A percentile compares a stretch with the other conserved stretches of the same genome.
Evolutionary conservation across 805 yeast genomes (phyloP).

Genomic region (Candida sanyiensis): DNA sequence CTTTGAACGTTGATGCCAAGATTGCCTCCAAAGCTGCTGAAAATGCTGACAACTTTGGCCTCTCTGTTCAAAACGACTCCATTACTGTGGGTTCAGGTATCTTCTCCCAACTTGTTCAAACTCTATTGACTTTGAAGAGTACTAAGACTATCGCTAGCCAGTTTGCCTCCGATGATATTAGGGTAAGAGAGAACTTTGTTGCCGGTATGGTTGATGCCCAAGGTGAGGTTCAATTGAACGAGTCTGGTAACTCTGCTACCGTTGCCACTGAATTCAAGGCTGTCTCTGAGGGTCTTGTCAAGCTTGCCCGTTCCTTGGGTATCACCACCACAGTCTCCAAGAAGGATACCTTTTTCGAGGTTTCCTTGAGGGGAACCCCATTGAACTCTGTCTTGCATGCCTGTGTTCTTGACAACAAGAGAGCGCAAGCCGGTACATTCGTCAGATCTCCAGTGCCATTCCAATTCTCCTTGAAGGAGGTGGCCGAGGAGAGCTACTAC

Average conservation of each 20-base stretch:
- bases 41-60: conserved; percentile 20
- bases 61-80: conserved; percentile 6
- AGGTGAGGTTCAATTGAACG: conserved; percentile 27
- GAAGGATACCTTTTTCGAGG: conserved; percentile 21
- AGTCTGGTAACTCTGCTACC: conserved; percentile 24
- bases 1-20: conserved; percentile 27
- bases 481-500: conserved; percentile 32
- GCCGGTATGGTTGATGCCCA: conserved; percentile 41
- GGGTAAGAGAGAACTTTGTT: conserved; percentile 38
- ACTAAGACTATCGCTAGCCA: conserved; percentile 31
- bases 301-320: conserved; percentile 40
- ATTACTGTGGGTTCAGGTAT: conserved; percentile 19
- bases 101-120: conserved; percentile 27
- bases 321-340: conserved; percentile 30
- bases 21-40: background rate
- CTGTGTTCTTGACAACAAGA: conserved; percentile 24
- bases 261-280: conserved; percentile 29
- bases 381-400: conserved; percentile 24
- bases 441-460: conserved; percentile 17
- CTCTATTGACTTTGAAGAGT: conserved; percentile 9
- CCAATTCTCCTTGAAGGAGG: conserved; percentile 28
- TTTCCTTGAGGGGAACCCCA: conserved; percentile 25
- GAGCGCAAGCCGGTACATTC: conserved; percentile 2
- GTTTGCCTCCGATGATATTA: conserved; percentile 31
- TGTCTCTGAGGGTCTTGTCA: conserved; percentile 32